A percentile compares a stretch with the other conserved stretches of the same genome.
phyloP scores from a whole-genome alignment of 208 protist species.

The Leishmania major region DNA sequence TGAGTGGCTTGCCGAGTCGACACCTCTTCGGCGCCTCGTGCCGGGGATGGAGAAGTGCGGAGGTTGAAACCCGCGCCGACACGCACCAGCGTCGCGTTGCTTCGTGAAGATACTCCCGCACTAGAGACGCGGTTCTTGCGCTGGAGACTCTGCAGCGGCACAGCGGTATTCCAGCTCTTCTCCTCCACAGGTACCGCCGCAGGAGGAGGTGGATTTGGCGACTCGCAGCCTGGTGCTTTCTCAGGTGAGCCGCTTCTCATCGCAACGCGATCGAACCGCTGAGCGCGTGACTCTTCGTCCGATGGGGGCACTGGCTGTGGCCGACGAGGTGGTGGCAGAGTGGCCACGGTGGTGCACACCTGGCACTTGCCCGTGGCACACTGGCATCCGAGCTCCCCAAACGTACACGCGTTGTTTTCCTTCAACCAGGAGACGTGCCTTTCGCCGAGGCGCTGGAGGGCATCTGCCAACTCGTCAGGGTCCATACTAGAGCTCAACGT shows the following conservation, averaged over 20 bases:
- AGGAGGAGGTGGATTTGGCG: background rate
- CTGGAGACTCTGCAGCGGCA: background rate
- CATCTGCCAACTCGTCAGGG: constrained; percentile 6
- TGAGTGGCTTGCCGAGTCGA: background rate
- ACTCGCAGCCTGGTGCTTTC: background rate
- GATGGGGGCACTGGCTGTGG: background rate
- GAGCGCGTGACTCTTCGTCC: background rate
- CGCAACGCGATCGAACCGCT: background rate
- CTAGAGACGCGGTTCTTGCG: background rate
- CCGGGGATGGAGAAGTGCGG: background rate
- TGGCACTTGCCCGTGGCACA: constrained; percentile 1
- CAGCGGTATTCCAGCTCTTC: background rate
- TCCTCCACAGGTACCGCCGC: background rate
- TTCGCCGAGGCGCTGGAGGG: constrained; percentile 11
- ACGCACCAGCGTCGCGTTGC: background rate
- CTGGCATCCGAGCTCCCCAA: constrained; percentile 21
- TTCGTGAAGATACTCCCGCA: background rate
- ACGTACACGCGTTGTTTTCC: constrained; percentile 24
- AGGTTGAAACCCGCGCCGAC: background rate
- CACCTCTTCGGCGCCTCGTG: background rate
- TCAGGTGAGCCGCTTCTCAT: background rate
- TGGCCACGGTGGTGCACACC: background rate
- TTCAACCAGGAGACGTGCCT: background rate
- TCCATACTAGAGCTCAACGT: background rate
- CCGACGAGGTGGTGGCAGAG: background rate